Evolutionary conservation across 805 yeast genomes (phyloP).

Genomic region (Candida anglica): DNA sequence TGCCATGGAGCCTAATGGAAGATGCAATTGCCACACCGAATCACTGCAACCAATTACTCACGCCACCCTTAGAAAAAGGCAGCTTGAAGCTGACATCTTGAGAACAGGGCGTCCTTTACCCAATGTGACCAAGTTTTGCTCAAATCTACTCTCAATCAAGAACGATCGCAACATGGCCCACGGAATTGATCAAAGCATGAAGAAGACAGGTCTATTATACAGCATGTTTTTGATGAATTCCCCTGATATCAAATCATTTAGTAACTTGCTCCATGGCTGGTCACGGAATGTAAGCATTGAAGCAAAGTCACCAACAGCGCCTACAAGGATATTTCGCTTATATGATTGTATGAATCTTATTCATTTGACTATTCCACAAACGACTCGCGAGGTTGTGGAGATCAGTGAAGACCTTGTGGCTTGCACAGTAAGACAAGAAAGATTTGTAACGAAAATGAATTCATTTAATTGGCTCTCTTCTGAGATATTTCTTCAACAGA

Average conservation of each 20-base stretch:
- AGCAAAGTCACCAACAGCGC: background rate
- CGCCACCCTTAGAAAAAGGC: slow-evolving; percentile 12
- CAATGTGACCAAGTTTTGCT: background rate
- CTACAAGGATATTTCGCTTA: slow-evolving; percentile 1
- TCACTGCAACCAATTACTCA: slow-evolving; percentile 9
- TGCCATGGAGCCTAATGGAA: background rate
- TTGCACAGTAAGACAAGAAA: slow-evolving; percentile 11
- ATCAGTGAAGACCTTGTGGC: slow-evolving; percentile 13
- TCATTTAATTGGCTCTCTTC: slow-evolving; percentile 13
- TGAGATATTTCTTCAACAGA: slow-evolving; percentile 7
- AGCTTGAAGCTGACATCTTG: too few species aligned
- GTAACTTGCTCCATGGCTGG: too few species aligned
- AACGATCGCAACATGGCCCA: background rate
- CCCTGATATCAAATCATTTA: too few species aligned
- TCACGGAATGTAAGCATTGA: background rate
- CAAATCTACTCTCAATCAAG: background rate
- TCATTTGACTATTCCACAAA: slow-evolving; percentile 4
- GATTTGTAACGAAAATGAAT: slow-evolving; percentile 14
- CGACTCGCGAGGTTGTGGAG: slow-evolving; percentile 3
- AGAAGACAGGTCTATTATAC: too few species aligned
- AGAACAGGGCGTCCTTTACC: too few species aligned
- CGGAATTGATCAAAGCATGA: too few species aligned
- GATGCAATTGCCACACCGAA: slow-evolving; percentile 6
- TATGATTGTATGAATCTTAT: slow-evolving; percentile 5
- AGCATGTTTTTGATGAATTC: too few species aligned